Evolutionary conservation across 2,329 filamentous ascomycete genomes (phyloP).

Genomic region (Penicillium sp.): DNA sequence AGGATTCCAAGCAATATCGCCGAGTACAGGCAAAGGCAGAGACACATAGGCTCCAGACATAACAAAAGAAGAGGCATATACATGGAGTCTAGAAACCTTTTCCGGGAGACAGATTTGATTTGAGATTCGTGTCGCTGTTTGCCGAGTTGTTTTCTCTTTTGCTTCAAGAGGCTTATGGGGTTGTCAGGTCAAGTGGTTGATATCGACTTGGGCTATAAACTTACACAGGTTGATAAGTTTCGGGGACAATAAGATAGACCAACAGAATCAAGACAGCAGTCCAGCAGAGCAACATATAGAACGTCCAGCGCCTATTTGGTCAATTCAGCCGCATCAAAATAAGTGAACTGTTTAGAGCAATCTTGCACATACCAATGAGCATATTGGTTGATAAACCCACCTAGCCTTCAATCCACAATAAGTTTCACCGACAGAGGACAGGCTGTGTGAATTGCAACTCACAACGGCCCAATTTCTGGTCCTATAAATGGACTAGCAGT

Average conservation of each 20-base stretch:
- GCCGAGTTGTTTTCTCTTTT: constrained; percentile 76
- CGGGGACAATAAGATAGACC: constrained; percentile 76
- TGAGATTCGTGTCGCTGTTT: constrained; percentile 64
- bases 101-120: too few relatives aligned
- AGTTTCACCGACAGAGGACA: constrained; percentile 17
- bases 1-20: constrained; percentile 83
- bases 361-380: constrained; percentile 59
- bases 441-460: constrained; percentile 20
- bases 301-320: constrained; percentile 69
- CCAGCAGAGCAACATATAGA: constrained; percentile 86
- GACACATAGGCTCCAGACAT: constrained; percentile 80
- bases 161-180: constrained; percentile 60
- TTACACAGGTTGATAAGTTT: constrained; percentile 74
- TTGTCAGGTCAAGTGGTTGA: constrained; percentile 34
- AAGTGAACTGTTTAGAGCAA: constrained; percentile 8
- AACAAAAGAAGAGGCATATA: constrained; percentile 78
- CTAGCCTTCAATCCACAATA: constrained; percentile 50
- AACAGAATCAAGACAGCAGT: constrained; percentile 64
- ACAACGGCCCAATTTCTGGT: constrained; percentile 61
- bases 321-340: not conserved
- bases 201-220: constrained; percentile 15
- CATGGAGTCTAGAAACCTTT: constrained; percentile 51
- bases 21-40: constrained; percentile 79
- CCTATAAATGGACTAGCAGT: constrained; percentile 65
- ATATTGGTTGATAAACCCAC: constrained; percentile 82